Percentiles rank a stretch among this genome's conserved stretches.
Evolutionary conservation across 2,329 filamentous ascomycete species (phyloP).

Genomic region (Phaeosphaeria sp.): DNA sequence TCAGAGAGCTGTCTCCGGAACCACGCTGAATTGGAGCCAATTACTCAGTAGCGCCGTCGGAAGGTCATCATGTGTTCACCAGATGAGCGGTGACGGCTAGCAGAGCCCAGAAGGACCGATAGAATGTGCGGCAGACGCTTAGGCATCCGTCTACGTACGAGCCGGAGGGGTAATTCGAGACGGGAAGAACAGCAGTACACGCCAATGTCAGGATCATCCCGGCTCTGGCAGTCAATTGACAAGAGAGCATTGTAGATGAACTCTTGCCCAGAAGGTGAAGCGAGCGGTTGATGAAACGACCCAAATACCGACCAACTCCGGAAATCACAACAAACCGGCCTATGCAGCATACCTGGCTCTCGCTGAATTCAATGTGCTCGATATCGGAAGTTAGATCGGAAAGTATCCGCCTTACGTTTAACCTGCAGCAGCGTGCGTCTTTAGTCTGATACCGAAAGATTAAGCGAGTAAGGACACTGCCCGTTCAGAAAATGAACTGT

Average conservation of each 20-base stretch:
- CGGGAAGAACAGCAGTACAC: constrained; percentile 19
- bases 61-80: constrained; percentile 4
- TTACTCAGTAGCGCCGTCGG: background rate
- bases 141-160: constrained; percentile 13
- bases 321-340: background rate
- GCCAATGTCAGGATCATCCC: background rate
- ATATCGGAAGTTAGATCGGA: constrained; percentile 27
- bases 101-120: constrained; percentile 31
- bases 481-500: background rate
- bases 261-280: background rate
- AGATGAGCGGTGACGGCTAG: constrained; percentile 33
- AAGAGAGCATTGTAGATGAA: background rate
- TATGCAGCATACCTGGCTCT: background rate
- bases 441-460: constrained; percentile 28
- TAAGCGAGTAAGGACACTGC: constrained; percentile 27
- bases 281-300: constrained; percentile 20
- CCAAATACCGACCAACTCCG: background rate
- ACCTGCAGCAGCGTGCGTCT: constrained; percentile 36
- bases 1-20: background rate
- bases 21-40: background rate
- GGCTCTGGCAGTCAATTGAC: constrained; percentile 6
- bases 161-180: constrained; percentile 19
- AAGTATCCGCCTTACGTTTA: constrained; percentile 28
- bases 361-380: constrained; percentile 4
- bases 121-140: constrained; percentile 21